phyloP scores from a whole-genome alignment of 768 basidiomycete species.

The Pholiota microspora region DNA sequence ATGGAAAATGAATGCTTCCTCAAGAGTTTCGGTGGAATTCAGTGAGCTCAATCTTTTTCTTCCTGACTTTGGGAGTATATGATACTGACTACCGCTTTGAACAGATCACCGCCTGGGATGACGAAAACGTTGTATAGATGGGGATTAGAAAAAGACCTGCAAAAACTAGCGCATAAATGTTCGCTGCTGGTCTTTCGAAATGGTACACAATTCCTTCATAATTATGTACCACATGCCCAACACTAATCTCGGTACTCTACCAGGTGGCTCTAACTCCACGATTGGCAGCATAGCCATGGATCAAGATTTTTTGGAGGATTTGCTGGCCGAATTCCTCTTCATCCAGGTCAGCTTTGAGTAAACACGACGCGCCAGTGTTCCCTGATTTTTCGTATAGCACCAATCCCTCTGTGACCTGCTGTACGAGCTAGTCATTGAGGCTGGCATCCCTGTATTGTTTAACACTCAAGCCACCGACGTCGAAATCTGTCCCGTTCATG shows the following conservation, averaged over 20 bases:
- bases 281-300: constrained; percentile 45
- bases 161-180: neutral
- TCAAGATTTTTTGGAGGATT: constrained; percentile 14
- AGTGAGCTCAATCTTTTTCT: neutral
- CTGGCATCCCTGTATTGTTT: neutral
- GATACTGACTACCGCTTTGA: neutral
- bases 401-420: neutral
- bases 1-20: neutral
- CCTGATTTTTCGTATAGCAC: neutral
- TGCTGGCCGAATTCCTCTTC: constrained; percentile 38
- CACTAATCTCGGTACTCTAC: neutral
- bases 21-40: neutral
- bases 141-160: neutral
- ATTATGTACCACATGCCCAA: too few relatives aligned
- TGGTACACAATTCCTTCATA: neutral
- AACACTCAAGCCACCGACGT: neutral
- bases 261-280: constrained; percentile 17
- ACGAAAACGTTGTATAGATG: neutral
- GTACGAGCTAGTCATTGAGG: neutral
- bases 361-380: too few relatives aligned
- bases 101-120: neutral
- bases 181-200: neutral
- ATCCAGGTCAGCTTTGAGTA: constrained; percentile 32
- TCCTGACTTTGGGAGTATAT: neutral
- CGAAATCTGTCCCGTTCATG: neutral